Evolutionary conservation across 257 asterid genomes (phyloP), one percentile per base, ranked within the genome.

Genomic region (Solanum etuberosum): DNA sequence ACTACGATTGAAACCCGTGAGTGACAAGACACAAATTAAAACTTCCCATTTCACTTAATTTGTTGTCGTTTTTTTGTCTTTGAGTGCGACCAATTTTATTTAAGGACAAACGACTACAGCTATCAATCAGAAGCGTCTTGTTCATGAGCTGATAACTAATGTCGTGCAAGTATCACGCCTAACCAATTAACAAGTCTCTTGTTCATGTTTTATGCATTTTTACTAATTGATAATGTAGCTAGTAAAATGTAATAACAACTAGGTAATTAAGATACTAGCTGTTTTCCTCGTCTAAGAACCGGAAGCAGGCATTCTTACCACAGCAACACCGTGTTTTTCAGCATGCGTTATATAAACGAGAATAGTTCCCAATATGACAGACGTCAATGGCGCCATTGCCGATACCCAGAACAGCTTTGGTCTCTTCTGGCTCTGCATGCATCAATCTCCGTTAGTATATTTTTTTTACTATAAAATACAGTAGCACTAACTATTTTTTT

Each of bases 381-480:
- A 93, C 7, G 96, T 93, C 68, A 97, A 84, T 29, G 99, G 99
- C 83, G 98, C 98, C 93, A 96, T 95, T 12, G 99, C 99, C 59
- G 99, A 95, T 89, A 97, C 88, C 99, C 99, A 97, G 85, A 97
- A 97, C 31, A 97, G 87, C 21, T 85, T 93, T 68, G 98, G 92
- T 70, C 86, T 94, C 91, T 86, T 96, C 82, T 97, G 95, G 91
- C 99, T 97, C 99, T 97, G 93, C 93, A 92, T 27, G 42, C 34
- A 59, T 59, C 27, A 59, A 59, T 57, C 23, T 54, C 27, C 67
- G 29, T 21, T 21, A 57, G 27, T 57, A 8, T 16, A 5, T 46
- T 48, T 48, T 48, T 46, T 48, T 43, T 46, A 13, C 57, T 48
- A 48, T 48, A 48, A 48, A 48, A 54, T 18, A 54, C 0, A 54